Evolutionary conservation across 2,329 filamentous ascomycete genomes (phyloP), one percentile per base, ranked within the genome.

Genomic region (Neonectria magnoliae): DNA sequence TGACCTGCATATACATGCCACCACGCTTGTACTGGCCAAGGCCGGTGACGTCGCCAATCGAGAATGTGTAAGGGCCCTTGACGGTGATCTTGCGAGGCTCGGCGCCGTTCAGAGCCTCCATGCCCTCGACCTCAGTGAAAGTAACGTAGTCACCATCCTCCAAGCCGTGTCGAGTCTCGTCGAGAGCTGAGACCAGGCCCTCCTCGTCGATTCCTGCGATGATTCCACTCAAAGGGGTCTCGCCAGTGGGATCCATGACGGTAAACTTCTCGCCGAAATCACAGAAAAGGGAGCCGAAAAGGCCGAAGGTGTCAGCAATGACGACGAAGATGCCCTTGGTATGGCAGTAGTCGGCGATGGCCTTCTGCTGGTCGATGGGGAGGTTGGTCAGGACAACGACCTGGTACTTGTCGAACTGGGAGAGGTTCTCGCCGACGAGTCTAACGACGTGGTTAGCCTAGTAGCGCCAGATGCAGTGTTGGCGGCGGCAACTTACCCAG

Each of bases 131-230:
- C 78, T 99, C 96, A 2, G 93, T 91, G 79, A 99, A 99, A 9
- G 93, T 97, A 60, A 99, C 94, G 77, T 91, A 97, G 78, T 99
- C 96, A 22, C 95, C 96, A 84, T 99, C 96, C 79, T 98, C 94
- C 42, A 99, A 85, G 5, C 96, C 96, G 78, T 99, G 96, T 60
- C 96, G 88, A 10, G 94, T 96, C 83, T 99, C 96, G 72, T 99
- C 96, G 29, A 98, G 84, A 10, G 94, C 94, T 13, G 95, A 97
- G 4, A 99, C 95, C 53, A 98, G 78, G 20, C 96, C 96, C 48
- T 96, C 92, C 67, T 96, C 92, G 73, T 97, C 90, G 72, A 99
- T 96, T 59, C 87, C 91, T 47, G 95, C 95, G 59, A 99, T 87
- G 68, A 99, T 99, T 25, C 96, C 96, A 76, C 84, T 93, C 33